Evolutionary conservation across 2,329 filamentous ascomycete genomes (phyloP), one percentile per base, ranked within the genome.

Genomic region (Zalaria sp.): DNA sequence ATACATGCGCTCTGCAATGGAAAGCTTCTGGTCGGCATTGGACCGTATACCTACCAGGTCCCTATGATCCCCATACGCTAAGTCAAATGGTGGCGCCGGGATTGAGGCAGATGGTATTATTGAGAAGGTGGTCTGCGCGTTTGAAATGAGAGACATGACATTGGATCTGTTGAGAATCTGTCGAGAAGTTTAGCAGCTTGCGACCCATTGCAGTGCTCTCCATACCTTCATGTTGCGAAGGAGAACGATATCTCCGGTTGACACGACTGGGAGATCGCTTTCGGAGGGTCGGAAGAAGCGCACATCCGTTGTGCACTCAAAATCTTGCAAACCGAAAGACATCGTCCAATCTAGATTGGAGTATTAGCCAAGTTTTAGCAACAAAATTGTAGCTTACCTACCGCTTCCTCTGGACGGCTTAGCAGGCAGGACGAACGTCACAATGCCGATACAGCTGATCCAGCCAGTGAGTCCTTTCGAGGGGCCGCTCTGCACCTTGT

Each of bases 171-270:
- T 18, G 18, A 18, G 18, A 18, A 18, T 18, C 18, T 18, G 18
- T 18, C 18, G 18, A 18, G 18, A 18, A 18, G 18, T 18, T 18
- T 18, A 18, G 18, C 18, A 18, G 18, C 18, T 18, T 18, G 18
- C 18, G 18, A 18, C 18, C 18, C 18, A 18, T 18, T 18, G 18
- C 18, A 18, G 18, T 18, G 18, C 18, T 18, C 18, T 18, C 48
- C 36, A 40, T 34, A 56, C 53, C 49, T 51, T 58, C 34, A 61
- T 51, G 18, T 46, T 51, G 35, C 71, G 68, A 9, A 87, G 50
- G 4, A 86, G 57, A 4, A 86, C 62, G n/a, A 84, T 65, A 58
- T 88, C 83, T 4, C 73, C 72, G 3, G 64, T 57, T 2, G 62
- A 56, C 11, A 73, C 57, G 8, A 58, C 55, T 4, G 75, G 57